These are phyloP conservation scores for Barnettozyma wickerhamii DNA, from an alignment of 805 yeast species.

Conservation along the genomic window DNA sequence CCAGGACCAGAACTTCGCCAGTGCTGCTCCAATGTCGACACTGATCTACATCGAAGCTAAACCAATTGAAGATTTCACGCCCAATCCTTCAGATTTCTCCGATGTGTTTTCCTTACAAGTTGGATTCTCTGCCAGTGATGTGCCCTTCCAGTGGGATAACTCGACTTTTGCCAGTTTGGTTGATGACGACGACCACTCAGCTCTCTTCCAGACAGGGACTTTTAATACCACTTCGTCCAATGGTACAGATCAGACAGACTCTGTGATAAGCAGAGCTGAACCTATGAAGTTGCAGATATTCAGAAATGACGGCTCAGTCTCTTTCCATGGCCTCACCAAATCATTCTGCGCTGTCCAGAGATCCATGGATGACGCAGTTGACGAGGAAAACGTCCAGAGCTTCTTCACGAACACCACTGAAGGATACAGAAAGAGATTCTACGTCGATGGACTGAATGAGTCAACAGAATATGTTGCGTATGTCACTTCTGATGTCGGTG, in stretches of 20 bases:
- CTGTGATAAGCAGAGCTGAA: conserved; percentile 5
- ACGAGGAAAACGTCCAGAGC: conserved; percentile 25
- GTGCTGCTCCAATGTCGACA: conserved; percentile 13
- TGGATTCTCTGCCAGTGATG: conserved; percentile 58
- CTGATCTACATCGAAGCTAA: conserved; percentile 4
- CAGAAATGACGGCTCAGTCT: conserved; percentile 33
- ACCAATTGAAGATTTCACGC: conserved; percentile 13
- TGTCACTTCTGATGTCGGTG: conserved; percentile 46
- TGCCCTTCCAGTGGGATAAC: conserved; percentile 68
- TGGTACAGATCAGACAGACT: conserved; percentile 5
- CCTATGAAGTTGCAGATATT: conserved; percentile 44
- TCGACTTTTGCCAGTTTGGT: conserved; percentile 50
- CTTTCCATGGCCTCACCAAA: conserved; percentile 37
- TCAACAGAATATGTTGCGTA: conserved; percentile 64
- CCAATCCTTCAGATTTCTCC: neutral
- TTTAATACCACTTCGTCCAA: conserved; percentile 27
- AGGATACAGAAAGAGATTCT: conserved; percentile 55
- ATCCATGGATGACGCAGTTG: conserved; percentile 17
- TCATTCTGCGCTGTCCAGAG: conserved; percentile 72
- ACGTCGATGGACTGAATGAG: conserved; percentile 53
- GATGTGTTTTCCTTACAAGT: conserved; percentile 33
- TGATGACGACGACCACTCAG: conserved; percentile 68
- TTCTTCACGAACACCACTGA: conserved; percentile 37
- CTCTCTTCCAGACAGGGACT: conserved; percentile 59
- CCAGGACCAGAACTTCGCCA: conserved; percentile 11